These are phyloP conservation scores for Blastobotrys robertii DNA, from an alignment of 805 yeast species.

Conservation along the genomic window DNA sequence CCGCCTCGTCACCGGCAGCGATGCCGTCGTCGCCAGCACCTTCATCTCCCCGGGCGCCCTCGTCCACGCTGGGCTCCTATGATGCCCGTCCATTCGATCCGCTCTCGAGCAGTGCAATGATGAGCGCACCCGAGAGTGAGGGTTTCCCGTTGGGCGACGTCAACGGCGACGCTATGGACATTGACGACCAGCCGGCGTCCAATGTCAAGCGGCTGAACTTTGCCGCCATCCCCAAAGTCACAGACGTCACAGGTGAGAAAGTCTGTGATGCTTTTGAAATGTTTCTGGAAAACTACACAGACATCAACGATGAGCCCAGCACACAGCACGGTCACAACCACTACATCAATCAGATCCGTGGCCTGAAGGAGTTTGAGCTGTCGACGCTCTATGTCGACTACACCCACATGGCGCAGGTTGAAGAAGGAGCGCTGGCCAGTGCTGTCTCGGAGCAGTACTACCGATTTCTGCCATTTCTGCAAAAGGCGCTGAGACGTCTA, in stretches of 20 bases:
- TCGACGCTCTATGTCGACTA: conserved; percentile 80
- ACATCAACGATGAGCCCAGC: conserved; percentile 29
- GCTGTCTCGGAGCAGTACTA: conserved; percentile 90
- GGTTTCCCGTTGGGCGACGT: too few relatives aligned
- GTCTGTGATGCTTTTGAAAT: conserved; percentile 85
- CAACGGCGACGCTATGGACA: too few relatives aligned
- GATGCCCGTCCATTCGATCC: too few relatives aligned
- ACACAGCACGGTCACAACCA: conserved; percentile 39
- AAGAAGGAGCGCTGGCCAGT: conserved; percentile 70
- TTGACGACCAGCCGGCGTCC: too few relatives aligned
- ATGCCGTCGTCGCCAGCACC: too few relatives aligned
- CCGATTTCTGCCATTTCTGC: conserved; percentile 79
- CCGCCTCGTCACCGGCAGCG: too few relatives aligned
- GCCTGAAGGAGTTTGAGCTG: conserved; percentile 67
- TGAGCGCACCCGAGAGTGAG: too few relatives aligned
- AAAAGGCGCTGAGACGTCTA: conserved; percentile 62
- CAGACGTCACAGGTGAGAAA: conserved; percentile 86
- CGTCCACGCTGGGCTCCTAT: too few relatives aligned
- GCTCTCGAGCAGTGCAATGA: too few relatives aligned
- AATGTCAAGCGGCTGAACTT: neutral
- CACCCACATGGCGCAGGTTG: conserved; percentile 61
- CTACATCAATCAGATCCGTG: conserved; percentile 70
- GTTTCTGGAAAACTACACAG: conserved; percentile 60
- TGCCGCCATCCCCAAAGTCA: conserved; percentile 69
- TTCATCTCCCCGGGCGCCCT: too few relatives aligned